phyloP scores from a whole-genome alignment of 1,284 basidiomycete genomes.

The Cystobasidium slooffiae region DNA sequence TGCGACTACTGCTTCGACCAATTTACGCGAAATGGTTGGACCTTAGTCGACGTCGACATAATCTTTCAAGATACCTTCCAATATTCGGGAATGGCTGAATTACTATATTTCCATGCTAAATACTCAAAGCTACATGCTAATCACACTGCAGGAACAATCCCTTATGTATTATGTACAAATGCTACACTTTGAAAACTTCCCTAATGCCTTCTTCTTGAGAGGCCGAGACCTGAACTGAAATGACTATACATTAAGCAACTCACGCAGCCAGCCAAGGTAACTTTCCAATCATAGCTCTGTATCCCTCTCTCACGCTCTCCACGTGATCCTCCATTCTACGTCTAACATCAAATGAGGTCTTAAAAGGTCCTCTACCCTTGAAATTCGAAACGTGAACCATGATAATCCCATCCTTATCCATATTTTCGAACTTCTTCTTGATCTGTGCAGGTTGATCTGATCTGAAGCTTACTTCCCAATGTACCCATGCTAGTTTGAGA shows the following conservation, averaged over 20 bases:
- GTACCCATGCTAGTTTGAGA: slow-evolving; percentile 28
- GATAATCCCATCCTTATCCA: slow-evolving; percentile 1
- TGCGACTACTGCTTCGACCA: too few species aligned
- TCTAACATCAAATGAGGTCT: not conserved
- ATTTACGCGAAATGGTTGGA: too few species aligned
- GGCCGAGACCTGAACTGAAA: not conserved
- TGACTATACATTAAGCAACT: not conserved
- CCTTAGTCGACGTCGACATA: too few species aligned
- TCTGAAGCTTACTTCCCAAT: slow-evolving; percentile 25
- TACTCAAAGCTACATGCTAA: too few species aligned
- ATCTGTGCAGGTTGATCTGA: slow-evolving; percentile 6
- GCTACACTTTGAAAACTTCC: too few species aligned
- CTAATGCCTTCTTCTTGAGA: too few species aligned
- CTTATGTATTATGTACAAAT: too few species aligned
- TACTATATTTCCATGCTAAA: too few species aligned
- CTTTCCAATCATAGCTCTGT: not conserved
- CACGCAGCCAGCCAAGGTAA: slow-evolving; percentile 19
- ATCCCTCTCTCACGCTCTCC: not conserved
- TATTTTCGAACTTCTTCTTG: not conserved
- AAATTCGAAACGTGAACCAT: slow-evolving; percentile 3
- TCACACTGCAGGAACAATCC: too few species aligned
- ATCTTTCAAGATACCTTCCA: too few species aligned
- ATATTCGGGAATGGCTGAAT: too few species aligned
- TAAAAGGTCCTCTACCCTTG: slow-evolving; percentile 9
- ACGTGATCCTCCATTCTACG: not conserved